phyloP scores from a whole-genome alignment of 257 asterid species.

The Craterostigma plantagineum region DNA sequence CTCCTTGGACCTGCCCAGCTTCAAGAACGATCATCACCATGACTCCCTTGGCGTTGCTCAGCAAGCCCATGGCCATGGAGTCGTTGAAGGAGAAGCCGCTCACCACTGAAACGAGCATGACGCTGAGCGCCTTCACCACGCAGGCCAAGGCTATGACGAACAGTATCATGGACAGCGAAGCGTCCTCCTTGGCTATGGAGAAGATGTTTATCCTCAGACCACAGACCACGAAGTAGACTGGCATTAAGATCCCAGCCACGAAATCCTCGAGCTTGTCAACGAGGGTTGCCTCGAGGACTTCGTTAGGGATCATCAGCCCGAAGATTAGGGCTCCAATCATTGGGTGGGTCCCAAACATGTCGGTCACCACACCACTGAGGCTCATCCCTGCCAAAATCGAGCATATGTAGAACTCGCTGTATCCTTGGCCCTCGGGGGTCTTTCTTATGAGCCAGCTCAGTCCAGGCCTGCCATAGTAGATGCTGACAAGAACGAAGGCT shows the following conservation, averaged over 20 bases:
- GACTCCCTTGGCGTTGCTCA: slow-evolving; percentile 53
- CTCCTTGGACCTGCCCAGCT: slow-evolving; percentile 58
- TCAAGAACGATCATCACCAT: slow-evolving; percentile 65
- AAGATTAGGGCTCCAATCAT: slow-evolving; percentile 77
- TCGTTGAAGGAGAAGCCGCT: slow-evolving; percentile 18
- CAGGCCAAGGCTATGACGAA: slow-evolving; percentile 18
- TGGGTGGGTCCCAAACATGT: slow-evolving; percentile 70
- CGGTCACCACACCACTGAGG: slow-evolving; percentile 40
- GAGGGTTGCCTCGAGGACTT: slow-evolving; percentile 50
- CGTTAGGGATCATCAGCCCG: slow-evolving; percentile 60
- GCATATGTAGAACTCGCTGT: slow-evolving; percentile 67
- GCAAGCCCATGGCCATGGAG: slow-evolving; percentile 48
- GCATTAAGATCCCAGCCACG: slow-evolving; percentile 63
- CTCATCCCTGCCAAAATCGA: slow-evolving; percentile 36
- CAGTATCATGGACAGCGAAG: slow-evolving; percentile 13
- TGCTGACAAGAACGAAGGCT: slow-evolving; percentile 20
- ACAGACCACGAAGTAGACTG: slow-evolving; percentile 57
- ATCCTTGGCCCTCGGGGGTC: slow-evolving; percentile 67
- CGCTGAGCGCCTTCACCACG: slow-evolving; percentile 29
- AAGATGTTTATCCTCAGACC: slow-evolving; percentile 52
- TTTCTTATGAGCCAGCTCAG: slow-evolving; percentile 47
- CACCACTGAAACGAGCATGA: slow-evolving; percentile 17
- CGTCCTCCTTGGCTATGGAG: slow-evolving; percentile 2
- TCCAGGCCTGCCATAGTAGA: slow-evolving; percentile 39
- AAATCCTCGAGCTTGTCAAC: slow-evolving; percentile 64